phyloP scores from a whole-genome alignment of 2,329 filamentous ascomycete species.

The Penicillium palitans region DNA sequence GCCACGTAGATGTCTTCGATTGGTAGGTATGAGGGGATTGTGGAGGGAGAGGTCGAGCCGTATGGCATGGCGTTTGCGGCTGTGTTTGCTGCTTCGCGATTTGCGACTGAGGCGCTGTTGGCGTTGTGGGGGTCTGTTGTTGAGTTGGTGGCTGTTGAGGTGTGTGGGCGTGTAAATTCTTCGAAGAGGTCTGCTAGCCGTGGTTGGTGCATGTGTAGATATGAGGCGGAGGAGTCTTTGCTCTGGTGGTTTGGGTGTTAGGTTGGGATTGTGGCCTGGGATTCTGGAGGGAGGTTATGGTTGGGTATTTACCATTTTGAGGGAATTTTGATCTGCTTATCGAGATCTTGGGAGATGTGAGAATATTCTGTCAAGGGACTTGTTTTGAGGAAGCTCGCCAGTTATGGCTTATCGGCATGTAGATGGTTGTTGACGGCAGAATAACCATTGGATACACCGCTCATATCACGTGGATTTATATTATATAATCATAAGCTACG shows the following conservation, averaged over 20 bases:
- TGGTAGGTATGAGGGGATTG: slow-evolving; percentile 47
- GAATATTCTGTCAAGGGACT: not conserved
- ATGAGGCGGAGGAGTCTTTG: slow-evolving; percentile 52
- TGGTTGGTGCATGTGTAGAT: slow-evolving; percentile 52
- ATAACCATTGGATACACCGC: not conserved
- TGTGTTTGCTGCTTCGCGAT: slow-evolving; percentile 4
- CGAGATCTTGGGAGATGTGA: not conserved
- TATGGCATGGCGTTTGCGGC: slow-evolving; percentile 27
- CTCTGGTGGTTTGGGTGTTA: slow-evolving; percentile 35
- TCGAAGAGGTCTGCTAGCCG: slow-evolving; percentile 53
- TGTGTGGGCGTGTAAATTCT: slow-evolving; percentile 51
- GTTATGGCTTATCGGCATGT: not conserved
- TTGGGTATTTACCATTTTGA: not conserved
- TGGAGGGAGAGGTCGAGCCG: slow-evolving; percentile 33
- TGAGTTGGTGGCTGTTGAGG: slow-evolving; percentile 23
- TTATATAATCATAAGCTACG: too few relatives aligned
- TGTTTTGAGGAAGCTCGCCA: not conserved
- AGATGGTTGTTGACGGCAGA: slow-evolving; percentile 3
- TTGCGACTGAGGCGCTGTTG: slow-evolving; percentile 2
- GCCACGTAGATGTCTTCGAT: slow-evolving; percentile 63
- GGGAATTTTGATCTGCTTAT: not conserved
- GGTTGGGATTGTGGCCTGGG: not conserved
- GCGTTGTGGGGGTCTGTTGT: slow-evolving; percentile 1
- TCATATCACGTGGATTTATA: too few relatives aligned
- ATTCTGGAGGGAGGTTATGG: too few relatives aligned